These are phyloP conservation scores for Haplosporangium sp. DNA, from an alignment of 371 early-diverging fungal species.

Conservation along the genomic window DNA sequence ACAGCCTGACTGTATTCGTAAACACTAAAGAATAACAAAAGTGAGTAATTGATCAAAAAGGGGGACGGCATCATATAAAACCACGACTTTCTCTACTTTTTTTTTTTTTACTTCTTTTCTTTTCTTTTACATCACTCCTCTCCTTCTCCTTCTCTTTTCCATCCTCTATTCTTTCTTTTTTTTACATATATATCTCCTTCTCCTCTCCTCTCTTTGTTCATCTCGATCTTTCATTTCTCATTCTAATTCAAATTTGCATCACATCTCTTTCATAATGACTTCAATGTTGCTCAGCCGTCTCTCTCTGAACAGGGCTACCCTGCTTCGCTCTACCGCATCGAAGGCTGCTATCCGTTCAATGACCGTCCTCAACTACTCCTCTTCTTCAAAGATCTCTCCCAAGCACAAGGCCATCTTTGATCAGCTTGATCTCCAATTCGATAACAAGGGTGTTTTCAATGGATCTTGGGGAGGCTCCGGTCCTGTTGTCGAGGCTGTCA, in stretches of 20 bases:
- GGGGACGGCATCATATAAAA: background rate
- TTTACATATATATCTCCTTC: background rate
- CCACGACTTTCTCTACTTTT: background rate
- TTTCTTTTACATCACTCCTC: background rate
- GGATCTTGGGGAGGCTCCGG: conserved; percentile 92
- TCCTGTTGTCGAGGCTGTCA: conserved; percentile 78
- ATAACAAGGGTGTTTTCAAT: conserved; percentile 90
- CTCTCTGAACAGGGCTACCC: conserved; percentile 37
- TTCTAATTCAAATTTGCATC: background rate
- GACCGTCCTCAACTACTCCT: conserved; percentile 55
- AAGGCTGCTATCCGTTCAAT: conserved; percentile 50
- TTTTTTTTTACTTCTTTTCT: background rate
- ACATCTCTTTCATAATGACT: conserved; percentile 32
- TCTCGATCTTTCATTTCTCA: conserved; percentile 8
- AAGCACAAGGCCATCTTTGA: conserved; percentile 68
- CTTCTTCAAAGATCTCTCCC: conserved; percentile 33
- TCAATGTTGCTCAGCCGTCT: conserved; percentile 45
- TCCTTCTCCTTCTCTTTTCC: background rate
- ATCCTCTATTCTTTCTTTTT: conserved; percentile 6
- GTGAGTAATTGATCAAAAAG: no score
- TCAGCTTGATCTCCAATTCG: conserved; percentile 76
- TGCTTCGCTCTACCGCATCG: conserved; percentile 49
- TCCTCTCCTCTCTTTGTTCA: background rate
- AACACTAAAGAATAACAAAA: no score
- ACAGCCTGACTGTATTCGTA: no score